Percentiles rank a stretch among this genome's conserved stretches.
Evolutionary conservation across 2,329 filamentous ascomycete species (phyloP).

Genomic region (Botrytis squamosa): DNA sequence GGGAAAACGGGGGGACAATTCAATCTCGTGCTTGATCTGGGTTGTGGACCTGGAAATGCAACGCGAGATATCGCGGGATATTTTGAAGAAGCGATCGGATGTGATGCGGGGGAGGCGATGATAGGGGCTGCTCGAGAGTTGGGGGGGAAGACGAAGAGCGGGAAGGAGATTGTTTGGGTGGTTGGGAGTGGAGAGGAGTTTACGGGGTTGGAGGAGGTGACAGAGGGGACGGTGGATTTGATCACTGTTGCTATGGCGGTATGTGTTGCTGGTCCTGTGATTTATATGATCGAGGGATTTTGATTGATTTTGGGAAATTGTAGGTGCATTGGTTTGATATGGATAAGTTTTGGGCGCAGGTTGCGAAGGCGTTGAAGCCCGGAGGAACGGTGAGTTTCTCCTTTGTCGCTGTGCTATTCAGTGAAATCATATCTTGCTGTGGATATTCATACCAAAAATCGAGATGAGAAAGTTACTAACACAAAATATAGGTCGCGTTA

Average conservation of each 20-base stretch:
- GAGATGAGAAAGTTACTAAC: neutral
- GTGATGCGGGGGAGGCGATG: slow-evolving; percentile 37
- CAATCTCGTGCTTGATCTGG: slow-evolving; percentile 35
- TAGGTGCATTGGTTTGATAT: slow-evolving; percentile 53
- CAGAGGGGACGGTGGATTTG: slow-evolving; percentile 33
- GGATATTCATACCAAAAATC: neutral
- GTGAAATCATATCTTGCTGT: neutral
- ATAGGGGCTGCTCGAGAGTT: slow-evolving; percentile 31
- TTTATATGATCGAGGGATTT: slow-evolving; percentile 37
- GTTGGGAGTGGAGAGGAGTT: slow-evolving; percentile 34
- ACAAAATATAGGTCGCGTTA: neutral
- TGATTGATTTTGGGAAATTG: neutral
- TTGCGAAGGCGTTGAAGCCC: slow-evolving; percentile 46
- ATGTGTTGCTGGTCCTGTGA: neutral
- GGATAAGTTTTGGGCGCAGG: slow-evolving; percentile 46
- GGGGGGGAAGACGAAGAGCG: slow-evolving; percentile 31
- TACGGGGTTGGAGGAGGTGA: slow-evolving; percentile 25
- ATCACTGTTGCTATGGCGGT: slow-evolving; percentile 34
- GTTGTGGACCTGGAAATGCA: slow-evolving; percentile 38
- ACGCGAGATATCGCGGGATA: slow-evolving; percentile 34
- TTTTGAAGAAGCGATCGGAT: slow-evolving; percentile 35
- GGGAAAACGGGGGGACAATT: slow-evolving; percentile 28
- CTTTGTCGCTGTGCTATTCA: neutral
- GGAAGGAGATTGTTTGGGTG: slow-evolving; percentile 29
- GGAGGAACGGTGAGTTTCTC: slow-evolving; percentile 45